Conservation (phyloP, 768 basidiomycete genomes). For the Pleurotus tuber-regium region DNA sequence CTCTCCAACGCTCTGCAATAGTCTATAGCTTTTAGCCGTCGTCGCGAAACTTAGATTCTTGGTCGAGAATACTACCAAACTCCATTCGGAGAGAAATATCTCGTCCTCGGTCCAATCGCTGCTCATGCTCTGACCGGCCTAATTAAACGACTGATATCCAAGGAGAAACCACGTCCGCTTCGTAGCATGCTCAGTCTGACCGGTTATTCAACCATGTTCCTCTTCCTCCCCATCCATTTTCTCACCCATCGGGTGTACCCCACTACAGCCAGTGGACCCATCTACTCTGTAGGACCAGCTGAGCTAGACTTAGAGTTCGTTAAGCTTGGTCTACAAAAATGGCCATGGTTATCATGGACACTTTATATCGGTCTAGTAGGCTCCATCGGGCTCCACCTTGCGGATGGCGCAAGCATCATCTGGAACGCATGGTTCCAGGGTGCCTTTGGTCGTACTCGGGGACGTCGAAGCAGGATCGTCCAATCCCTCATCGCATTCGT, state of each 20-base stretch:
- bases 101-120: slow-evolving; percentile 65
- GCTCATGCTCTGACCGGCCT: slow-evolving; percentile 59
- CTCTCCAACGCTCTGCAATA: background rate
- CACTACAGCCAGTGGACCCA: slow-evolving; percentile 40
- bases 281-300: slow-evolving; percentile 61
- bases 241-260: slow-evolving; percentile 64
- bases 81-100: slow-evolving; percentile 58
- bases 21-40: background rate
- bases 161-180: slow-evolving; percentile 28
- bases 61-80: slow-evolving; percentile 89
- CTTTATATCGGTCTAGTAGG: slow-evolving; percentile 63
- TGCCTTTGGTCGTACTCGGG: slow-evolving; percentile 16
- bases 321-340: slow-evolving; percentile 61
- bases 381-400: slow-evolving; percentile 55
- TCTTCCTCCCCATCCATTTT: slow-evolving; percentile 70
- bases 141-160: slow-evolving; percentile 54
- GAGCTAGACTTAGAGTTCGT: slow-evolving; percentile 86
- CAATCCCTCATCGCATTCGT: slow-evolving; percentile 33
- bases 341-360: slow-evolving; percentile 60
- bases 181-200: slow-evolving; percentile 52
- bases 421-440: slow-evolving; percentile 46
- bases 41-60: slow-evolving; percentile 49
- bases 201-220: slow-evolving; percentile 55
- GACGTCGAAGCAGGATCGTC: slow-evolving; percentile 21
- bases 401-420: slow-evolving; percentile 57